Evolutionary conservation across 2,329 filamentous ascomycete genomes (phyloP), one percentile per base, ranked within the genome.

Genomic region (Penicillium sp.): DNA sequence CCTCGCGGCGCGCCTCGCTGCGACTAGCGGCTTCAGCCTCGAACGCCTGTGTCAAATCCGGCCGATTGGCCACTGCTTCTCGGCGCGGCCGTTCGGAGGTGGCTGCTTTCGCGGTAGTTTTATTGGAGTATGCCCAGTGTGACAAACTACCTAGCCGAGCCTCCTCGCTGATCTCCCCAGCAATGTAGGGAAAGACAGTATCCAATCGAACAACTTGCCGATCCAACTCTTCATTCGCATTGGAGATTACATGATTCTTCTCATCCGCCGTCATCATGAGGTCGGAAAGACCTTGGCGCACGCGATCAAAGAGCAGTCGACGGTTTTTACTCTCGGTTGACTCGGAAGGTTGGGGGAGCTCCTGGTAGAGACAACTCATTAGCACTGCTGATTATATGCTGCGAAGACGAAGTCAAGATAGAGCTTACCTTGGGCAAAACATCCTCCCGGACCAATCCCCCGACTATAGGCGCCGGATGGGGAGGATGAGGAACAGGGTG

Each of bases 181-280:
- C 84, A 40, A 96, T 78, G 65, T 89, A 82, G 13, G 87, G 83
- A 74, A 85, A 94, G 20, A 93, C 82, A 52, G 85, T 82, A 59
- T 95, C 85, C 57, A 95, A 80, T 35, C 93, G 85, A 42, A 77
- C 71, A 23, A 95, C 74, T 57, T 95, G 88, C 58, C 85, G 85
- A 49, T 86, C 79, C 9, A 96, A 77, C 30, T 89, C 86, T 52
- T 94, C 85, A 55, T 90, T 92, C 37, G 92, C 90, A 11, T 90
- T 93, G 25, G 85, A 84, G 39, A 96, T 84, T 52, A 98, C 92
- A 52, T 95, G 89, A 51, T 95, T 95, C 68, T 98, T 98, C 67
- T 98, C 92, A 58, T 98, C 92, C 25, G 96, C 76, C 1, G 89
- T 90, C 32, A 87, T 79, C 30, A 96, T 79, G 72, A 96, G 84